Base-by-base conservation (phyloP, 2,329 filamentous ascomycete species). In the Nannizzia gypsea region DNA sequence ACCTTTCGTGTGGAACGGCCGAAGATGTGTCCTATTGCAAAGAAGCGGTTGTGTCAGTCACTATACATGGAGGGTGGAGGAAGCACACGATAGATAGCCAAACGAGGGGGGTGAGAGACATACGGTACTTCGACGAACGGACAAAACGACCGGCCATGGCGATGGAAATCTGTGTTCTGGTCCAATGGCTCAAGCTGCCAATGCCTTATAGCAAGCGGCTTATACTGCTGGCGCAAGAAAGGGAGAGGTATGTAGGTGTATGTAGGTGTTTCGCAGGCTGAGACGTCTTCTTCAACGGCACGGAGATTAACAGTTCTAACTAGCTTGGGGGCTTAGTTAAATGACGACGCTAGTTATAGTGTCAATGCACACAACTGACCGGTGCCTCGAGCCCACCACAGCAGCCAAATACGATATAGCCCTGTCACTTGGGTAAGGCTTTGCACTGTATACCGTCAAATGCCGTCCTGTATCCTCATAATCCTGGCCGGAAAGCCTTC, bases 1-100 rank as follows among this genome's bases (percentile, higher is more conserved):
- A 83, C 83, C 80, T 96, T 96, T 77, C 89, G 87, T 66, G 91
- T 95, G 64, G 90, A 79, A 78, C 95, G 93, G 73, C 93, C 93
- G 80, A 96, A 99, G 78, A 99, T 88, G 82, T 99, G 93, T 81
- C 92, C 92, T 96, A 65, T 42, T 65, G 48, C 58, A 56, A 63
- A 60, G 64, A 67, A 69, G 64, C 68, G 67, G 65, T 66, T 67
- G 64, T 65, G 67, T 66, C 65, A 58, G 61, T 66, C 65, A 58
- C 54, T 44, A 26, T 64, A 61, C 56, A 36, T 60, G 62, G 61
- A 42, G 58, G 36, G 48, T 59, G 60, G 58, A 63, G 50, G 54
- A 57, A 44, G 34, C 59, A 58, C 26, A 54, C 44, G 52, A 58
- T 46, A 46, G 31, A 3, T 36, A 36, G 31, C 31, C 20, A n/a